Evolutionary conservation across 2,329 filamentous ascomycete genomes (phyloP), one percentile per base, ranked within the genome.

Genomic region (Pestalotiopsis sp.): DNA sequence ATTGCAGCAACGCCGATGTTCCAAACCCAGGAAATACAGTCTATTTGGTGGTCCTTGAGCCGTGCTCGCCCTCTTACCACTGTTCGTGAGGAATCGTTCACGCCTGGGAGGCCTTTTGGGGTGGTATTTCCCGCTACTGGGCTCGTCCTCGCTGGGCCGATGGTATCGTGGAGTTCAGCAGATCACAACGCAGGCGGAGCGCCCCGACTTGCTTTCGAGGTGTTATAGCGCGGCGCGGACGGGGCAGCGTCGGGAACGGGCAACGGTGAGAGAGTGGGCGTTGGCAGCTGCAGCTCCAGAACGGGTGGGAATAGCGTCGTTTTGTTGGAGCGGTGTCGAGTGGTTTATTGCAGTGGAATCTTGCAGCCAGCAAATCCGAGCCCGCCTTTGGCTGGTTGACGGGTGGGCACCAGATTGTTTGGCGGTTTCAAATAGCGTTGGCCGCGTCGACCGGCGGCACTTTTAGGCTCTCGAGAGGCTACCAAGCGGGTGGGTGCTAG

Each of bases 401-500:
- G 45, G 49, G 52, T 63, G 59, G 59, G 59, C 59, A 36, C 31
- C 59, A 40, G 59, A 36, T 38, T 68, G 67, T 64, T 69, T 20
- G 70, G 72, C 66, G 71, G 72, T 74, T 75, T 75, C 73, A 75
- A 70, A 71, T 70, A 67, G 68, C 68, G 71, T 67, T 69, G 69
- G 68, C 64, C 67, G 69, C 66, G 69, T 71, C 65, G 59, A 68
- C 68, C 60, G 66, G 68, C 69, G 68, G 70, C 68, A 52, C 49
- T 56, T 36, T 62, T 62, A 40, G 59, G 59, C 59, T 62, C 20
- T 62, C 36, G 31, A 31, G 63, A 66, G 41, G 38, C 61, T 49
- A 38, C 61, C 61, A 64, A 49, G 40, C 25, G 40, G 49, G 61
- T 64, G 61, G 61, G 36, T 49, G 41, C 40, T 40, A 38, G 38